phyloP scores from a whole-genome alignment of 2,329 filamentous ascomycete genomes.

The Penicillium brevicompactum region DNA sequence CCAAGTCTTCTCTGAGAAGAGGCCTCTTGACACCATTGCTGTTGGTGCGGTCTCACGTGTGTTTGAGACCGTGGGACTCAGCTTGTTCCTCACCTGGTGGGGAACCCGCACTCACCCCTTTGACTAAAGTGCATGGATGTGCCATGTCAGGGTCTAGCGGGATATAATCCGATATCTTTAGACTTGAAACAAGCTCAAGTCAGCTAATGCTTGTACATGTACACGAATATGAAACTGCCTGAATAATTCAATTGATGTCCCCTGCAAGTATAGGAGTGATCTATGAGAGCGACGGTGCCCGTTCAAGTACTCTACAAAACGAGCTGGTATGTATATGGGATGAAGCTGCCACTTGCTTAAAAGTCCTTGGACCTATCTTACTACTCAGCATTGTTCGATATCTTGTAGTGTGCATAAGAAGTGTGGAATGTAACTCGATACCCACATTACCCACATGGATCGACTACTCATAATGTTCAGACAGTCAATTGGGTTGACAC shows the following conservation, averaged over 20 bases:
- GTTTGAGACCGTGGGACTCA: slow-evolving; percentile 90
- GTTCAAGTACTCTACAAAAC: background rate
- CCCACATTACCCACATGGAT: background rate
- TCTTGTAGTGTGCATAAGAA: too few relatives aligned
- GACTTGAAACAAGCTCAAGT: background rate
- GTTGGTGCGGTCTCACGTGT: slow-evolving; percentile 81
- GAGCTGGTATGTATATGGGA: too few relatives aligned
- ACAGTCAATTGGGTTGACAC: background rate
- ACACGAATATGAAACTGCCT: slow-evolving; percentile 3
- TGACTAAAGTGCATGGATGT: slow-evolving; percentile 57
- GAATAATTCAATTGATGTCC: background rate
- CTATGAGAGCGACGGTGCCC: too few relatives aligned
- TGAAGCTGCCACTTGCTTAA: too few relatives aligned
- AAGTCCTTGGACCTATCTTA: too few relatives aligned
- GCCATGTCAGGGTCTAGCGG: slow-evolving; percentile 11
- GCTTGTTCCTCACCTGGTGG: slow-evolving; percentile 95
- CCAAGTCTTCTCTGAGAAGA: slow-evolving; percentile 88
- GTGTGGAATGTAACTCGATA: background rate
- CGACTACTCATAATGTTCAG: background rate
- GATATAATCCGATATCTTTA: background rate
- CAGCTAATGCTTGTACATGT: slow-evolving; percentile 7
- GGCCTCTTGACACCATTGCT: slow-evolving; percentile 84
- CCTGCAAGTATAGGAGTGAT: background rate
- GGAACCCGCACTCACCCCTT: slow-evolving; percentile 93
- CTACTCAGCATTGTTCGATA: too few relatives aligned